Evolutionary conservation across 352 stramenopile genomes (phyloP).

Genomic region (Halophytophthora batemanensis): DNA sequence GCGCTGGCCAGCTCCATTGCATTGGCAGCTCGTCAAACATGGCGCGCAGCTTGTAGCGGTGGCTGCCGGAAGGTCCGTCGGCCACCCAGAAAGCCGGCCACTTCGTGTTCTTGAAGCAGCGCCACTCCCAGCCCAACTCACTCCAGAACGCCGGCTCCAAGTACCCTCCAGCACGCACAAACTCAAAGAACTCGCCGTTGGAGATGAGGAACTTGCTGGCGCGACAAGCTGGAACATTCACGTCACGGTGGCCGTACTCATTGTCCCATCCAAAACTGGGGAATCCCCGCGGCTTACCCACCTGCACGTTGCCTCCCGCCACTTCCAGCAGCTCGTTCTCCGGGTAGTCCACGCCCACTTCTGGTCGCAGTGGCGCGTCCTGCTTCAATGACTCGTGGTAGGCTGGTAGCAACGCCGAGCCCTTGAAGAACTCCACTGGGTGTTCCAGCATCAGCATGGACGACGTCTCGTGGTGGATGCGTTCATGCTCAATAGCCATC

Average conservation of each 20-base stretch:
- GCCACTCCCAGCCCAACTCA: slow-evolving; percentile 93
- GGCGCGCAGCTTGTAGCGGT: slow-evolving; percentile 93
- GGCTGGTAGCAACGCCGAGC: slow-evolving; percentile 78
- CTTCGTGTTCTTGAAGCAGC: slow-evolving; percentile 95
- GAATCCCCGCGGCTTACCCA: slow-evolving; percentile 92
- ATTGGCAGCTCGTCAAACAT: slow-evolving; percentile 92
- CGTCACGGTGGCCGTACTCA: slow-evolving; percentile 91
- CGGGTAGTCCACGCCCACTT: slow-evolving; percentile 85
- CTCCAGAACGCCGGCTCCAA: slow-evolving; percentile 88
- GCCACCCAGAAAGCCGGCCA: slow-evolving; percentile 95
- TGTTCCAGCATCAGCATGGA: slow-evolving; percentile 95
- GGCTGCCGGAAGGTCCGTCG: slow-evolving; percentile 88
- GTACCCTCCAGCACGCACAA: slow-evolving; percentile 94
- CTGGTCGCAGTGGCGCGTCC: slow-evolving; percentile 50
- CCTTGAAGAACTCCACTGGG: slow-evolving; percentile 85
- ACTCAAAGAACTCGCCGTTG: slow-evolving; percentile 96
- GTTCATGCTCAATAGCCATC: slow-evolving; percentile 96
- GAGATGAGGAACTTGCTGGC: slow-evolving; percentile 92
- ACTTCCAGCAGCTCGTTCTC: slow-evolving; percentile 88
- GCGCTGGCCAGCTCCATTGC: slow-evolving; percentile 95
- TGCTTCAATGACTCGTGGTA: slow-evolving; percentile 58
- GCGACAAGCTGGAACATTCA: slow-evolving; percentile 87
- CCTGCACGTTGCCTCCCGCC: slow-evolving; percentile 47
- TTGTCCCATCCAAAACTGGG: slow-evolving; percentile 97
- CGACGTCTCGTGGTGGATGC: slow-evolving; percentile 97